Conservation (phyloP, 208 protist species). For the Acanthamoeba royreba region DNA sequence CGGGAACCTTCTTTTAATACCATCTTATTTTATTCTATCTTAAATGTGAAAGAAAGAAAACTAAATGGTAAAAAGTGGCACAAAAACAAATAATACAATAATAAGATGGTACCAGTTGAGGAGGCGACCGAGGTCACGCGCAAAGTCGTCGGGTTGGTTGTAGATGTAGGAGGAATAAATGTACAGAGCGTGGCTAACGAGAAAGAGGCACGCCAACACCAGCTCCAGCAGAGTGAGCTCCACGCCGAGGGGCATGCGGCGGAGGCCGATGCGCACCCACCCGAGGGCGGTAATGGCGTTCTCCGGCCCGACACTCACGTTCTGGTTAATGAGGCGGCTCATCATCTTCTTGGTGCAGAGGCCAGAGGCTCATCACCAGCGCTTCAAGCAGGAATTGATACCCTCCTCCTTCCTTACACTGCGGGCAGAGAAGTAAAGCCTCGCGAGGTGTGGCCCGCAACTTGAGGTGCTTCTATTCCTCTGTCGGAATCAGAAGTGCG, state of each 20-base stretch:
- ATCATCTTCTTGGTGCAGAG: too few species aligned
- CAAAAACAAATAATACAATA: too few species aligned
- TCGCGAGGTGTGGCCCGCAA: too few species aligned
- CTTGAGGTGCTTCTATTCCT: too few species aligned
- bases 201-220: neutral
- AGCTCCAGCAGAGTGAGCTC: neutral
- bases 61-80: neutral
- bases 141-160: neutral
- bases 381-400: too few species aligned
- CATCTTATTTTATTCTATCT: neutral
- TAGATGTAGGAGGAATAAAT: neutral
- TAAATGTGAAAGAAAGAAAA: too few species aligned
- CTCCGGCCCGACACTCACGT: too few species aligned
- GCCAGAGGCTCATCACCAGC: too few species aligned
- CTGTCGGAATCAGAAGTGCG: too few species aligned
- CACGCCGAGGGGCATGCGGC: neutral
- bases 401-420: too few species aligned
- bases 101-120: neutral
- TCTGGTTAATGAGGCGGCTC: too few species aligned
- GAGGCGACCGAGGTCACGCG: neutral
- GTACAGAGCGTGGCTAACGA: neutral
- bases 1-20: neutral
- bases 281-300: neutral
- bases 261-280: neutral
- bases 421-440: too few species aligned